Conservation (phyloP, 2,329 filamentous ascomycete species). For the Penicillium sp. region DNA sequence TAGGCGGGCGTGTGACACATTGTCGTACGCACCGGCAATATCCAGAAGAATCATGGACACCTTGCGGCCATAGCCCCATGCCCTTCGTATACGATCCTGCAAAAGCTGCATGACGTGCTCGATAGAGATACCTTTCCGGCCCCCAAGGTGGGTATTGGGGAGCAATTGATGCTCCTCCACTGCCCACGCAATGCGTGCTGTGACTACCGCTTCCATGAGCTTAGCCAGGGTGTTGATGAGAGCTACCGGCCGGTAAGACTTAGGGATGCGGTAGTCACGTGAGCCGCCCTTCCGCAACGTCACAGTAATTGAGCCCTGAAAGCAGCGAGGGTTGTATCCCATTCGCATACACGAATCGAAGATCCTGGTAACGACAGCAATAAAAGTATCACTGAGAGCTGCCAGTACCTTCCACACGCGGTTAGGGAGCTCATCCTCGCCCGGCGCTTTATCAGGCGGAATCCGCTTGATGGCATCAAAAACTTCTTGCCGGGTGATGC, state of each 20-base stretch:
- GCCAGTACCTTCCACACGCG: no score
- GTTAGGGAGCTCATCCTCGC: no score
- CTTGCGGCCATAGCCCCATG: conserved; percentile 1
- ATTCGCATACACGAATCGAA: background rate
- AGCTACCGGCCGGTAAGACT: conserved; percentile 18
- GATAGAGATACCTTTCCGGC: no score
- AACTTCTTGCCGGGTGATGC: conserved; percentile 7
- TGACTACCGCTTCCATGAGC: conserved; percentile 12
- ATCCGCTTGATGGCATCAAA: conserved; percentile 2
- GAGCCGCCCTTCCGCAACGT: conserved; percentile 2
- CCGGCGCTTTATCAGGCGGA: no score
- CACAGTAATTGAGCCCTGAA: no score
- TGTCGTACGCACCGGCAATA: conserved; percentile 17
- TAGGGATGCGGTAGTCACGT: conserved; percentile 9
- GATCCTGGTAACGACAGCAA: background rate
- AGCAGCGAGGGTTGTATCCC: background rate
- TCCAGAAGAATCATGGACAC: conserved; percentile 15
- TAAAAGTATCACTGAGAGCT: background rate
- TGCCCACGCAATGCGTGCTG: conserved; percentile 5
- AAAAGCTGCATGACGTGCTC: no score
- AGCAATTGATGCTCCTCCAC: conserved; percentile 12
- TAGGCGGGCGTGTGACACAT: conserved; percentile 10
- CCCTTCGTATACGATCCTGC: conserved; percentile 1
- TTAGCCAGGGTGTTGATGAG: conserved; percentile 17
- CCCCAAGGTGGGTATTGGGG: no score